phyloP scores from a whole-genome alignment of 106 monocot genomes.

The Acorus gramineus region DNA sequence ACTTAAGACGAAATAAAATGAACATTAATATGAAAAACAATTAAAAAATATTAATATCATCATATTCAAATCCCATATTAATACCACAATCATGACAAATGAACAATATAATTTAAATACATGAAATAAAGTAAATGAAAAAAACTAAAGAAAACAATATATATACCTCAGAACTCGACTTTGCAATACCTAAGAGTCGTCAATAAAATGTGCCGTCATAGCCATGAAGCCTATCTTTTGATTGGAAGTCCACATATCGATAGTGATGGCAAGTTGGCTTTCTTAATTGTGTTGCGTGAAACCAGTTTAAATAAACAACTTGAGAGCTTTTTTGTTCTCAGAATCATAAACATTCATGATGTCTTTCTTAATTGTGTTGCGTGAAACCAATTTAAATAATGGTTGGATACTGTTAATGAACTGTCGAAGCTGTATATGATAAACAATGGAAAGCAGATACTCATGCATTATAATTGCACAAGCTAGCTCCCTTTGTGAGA shows the following conservation, averaged over 20 bases:
- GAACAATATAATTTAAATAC: too few species aligned
- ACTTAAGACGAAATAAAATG: not conserved
- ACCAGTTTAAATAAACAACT: not conserved
- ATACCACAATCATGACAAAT: too few species aligned
- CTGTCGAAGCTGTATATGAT: too few species aligned
- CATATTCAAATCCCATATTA: not conserved
- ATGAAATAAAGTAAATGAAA: too few species aligned
- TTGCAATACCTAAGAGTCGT: not conserved
- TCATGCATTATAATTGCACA: too few species aligned
- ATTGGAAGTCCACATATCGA: slow-evolving; percentile 3
- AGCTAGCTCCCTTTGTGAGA: too few species aligned
- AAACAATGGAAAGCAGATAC: too few species aligned
- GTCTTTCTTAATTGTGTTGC: slow-evolving; percentile 2
- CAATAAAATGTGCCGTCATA: slow-evolving; percentile 1
- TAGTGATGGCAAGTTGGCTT: not conserved
- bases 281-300: not conserved
- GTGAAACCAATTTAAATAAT: not conserved
- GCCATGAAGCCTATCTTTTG: not conserved
- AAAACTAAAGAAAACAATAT: not conserved
- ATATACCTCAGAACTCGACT: slow-evolving; percentile 18
- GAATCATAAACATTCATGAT: not conserved
- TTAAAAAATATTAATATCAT: not conserved
- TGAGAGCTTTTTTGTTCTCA: not conserved
- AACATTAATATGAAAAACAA: not conserved
- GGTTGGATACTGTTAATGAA: not conserved